Conservation (phyloP, 805 yeast genomes). For the Metschnikowia arizonensis region DNA sequence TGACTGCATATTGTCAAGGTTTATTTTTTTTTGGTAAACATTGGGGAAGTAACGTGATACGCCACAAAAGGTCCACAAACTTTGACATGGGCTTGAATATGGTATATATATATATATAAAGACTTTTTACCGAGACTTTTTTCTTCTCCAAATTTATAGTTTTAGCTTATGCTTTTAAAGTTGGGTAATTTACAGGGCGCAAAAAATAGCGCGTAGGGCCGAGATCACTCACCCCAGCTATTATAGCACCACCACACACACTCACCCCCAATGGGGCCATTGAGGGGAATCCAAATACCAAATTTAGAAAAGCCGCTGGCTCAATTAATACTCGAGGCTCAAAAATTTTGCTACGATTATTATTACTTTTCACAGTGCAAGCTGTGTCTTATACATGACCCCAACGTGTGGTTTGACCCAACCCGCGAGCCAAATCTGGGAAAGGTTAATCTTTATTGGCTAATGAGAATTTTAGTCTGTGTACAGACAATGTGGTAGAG, state of each 20-base stretch:
- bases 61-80: neutral
- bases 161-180: neutral
- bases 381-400: neutral
- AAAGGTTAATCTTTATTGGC: neutral
- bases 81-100: neutral
- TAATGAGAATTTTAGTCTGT: too few species aligned
- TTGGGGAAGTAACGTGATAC: constrained; percentile 1
- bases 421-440: neutral
- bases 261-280: constrained; percentile 2
- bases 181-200: neutral
- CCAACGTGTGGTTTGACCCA: neutral
- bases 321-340: neutral
- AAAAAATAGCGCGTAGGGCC: constrained; percentile 1
- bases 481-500: neutral
- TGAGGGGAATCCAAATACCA: neutral
- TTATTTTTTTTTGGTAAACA: constrained; percentile 9
- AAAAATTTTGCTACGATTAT: neutral
- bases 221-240: constrained; percentile 1
- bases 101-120: neutral
- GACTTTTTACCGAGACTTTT: neutral
- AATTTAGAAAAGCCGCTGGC: neutral
- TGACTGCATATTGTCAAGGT: constrained; percentile 15
- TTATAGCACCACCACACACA: neutral
- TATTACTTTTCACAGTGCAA: neutral
- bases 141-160: neutral